Percentiles rank a stretch among this genome's conserved stretches.
Evolutionary conservation across 1,284 basidiomycete species (phyloP).

Genomic region (Volvariella volvacea): DNA sequence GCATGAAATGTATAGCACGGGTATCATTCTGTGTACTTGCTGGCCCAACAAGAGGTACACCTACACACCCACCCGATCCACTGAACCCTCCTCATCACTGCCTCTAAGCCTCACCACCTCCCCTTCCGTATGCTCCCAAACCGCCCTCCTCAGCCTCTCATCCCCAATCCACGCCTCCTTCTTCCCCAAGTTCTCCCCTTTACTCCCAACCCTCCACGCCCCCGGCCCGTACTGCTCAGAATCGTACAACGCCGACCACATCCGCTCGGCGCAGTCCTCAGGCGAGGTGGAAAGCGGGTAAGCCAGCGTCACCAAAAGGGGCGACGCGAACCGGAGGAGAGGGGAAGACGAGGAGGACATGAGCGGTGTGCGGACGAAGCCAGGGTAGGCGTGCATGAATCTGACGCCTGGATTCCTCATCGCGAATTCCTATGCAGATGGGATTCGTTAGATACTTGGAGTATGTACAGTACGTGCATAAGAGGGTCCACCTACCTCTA

Average conservation of each 20-base stretch:
- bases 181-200: slow-evolving; percentile 24
- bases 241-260: slow-evolving; percentile 24
- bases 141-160: slow-evolving; percentile 20
- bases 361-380: slow-evolving; percentile 8
- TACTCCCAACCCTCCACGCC: slow-evolving; percentile 16
- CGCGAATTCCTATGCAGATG: too few species aligned
- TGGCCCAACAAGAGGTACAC: too few species aligned
- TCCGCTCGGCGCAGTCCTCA: slow-evolving; percentile 27
- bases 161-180: slow-evolving; percentile 19
- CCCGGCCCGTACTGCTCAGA: slow-evolving; percentile 16
- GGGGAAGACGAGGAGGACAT: slow-evolving; percentile 8
- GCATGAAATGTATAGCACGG: too few species aligned
- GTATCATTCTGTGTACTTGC: too few species aligned
- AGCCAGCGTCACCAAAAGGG: slow-evolving; percentile 12
- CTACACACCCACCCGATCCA: too few species aligned
- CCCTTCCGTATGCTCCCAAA: slow-evolving; percentile 20
- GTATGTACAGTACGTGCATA: too few species aligned
- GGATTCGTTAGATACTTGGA: too few species aligned
- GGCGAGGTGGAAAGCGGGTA: slow-evolving; percentile 17
- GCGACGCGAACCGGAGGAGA: slow-evolving; percentile 3
- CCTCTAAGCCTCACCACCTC: too few species aligned
- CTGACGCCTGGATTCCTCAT: too few species aligned
- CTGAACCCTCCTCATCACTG: too few species aligned
- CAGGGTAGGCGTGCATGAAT: too few species aligned
- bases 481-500: slow-evolving; percentile 27